Percentiles rank a stretch among this genome's conserved stretches.
Evolutionary conservation across 768 basidiomycete genomes (phyloP).

Genomic region (Hebeloma cylindrosporum): DNA sequence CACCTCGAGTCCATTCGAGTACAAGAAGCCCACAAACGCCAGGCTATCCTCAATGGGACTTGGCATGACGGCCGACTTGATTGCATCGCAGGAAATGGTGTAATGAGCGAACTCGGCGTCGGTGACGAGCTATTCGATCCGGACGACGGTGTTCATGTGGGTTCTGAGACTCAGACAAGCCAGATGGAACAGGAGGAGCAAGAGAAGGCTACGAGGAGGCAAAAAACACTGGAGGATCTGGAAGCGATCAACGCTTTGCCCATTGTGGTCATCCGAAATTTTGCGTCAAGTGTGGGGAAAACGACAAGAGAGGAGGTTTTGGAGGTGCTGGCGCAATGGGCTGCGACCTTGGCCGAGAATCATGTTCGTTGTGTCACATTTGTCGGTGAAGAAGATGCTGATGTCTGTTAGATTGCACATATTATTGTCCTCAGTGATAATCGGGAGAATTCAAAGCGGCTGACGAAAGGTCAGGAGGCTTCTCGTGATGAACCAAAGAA

Average conservation of each 20-base stretch:
- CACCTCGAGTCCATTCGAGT: constrained; percentile 37
- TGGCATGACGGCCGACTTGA: constrained; percentile 91
- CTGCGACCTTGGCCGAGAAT: constrained; percentile 76
- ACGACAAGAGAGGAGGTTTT: constrained; percentile 67
- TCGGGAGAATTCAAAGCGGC: constrained; percentile 79
- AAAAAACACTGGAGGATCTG: constrained; percentile 42
- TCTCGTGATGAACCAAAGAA: not conserved
- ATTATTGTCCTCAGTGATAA: constrained; percentile 91
- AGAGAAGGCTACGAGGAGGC: constrained; percentile 24
- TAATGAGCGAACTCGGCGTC: constrained; percentile 82
- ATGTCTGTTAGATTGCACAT: constrained; percentile 71
- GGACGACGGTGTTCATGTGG: constrained; percentile 16
- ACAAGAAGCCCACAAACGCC: constrained; percentile 38
- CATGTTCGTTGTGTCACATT: constrained; percentile 45
- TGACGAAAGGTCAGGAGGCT: constrained; percentile 64
- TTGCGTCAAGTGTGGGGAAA: constrained; percentile 54
- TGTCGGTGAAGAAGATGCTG: not conserved
- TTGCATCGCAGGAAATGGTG: constrained; percentile 79
- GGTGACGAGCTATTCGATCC: constrained; percentile 65
- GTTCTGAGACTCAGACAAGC: not conserved
- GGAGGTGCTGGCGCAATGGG: constrained; percentile 81
- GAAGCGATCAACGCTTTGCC: constrained; percentile 67
- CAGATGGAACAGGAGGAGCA: constrained; percentile 20
- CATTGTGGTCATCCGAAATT: constrained; percentile 85
- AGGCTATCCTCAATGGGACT: constrained; percentile 57